Base-by-base conservation (phyloP, 441 rosid species). In the Eutrema salsugineum region DNA sequence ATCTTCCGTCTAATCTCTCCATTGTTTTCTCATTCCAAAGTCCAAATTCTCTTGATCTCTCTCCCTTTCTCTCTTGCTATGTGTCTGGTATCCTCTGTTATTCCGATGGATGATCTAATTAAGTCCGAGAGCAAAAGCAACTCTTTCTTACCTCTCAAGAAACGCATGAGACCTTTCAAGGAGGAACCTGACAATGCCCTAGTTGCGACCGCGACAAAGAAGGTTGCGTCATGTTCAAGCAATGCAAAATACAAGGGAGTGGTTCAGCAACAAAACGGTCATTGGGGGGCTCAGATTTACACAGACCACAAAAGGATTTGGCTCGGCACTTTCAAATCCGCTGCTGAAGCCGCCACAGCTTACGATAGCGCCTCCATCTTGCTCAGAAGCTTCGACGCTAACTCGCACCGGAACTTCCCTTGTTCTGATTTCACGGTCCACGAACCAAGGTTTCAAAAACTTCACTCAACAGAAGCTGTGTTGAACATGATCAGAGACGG, bases 231-330 rank as follows among this genome's bases (percentile, higher is more conserved):
- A n/a, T n/a, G n/a, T 32, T 17, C 61, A 11, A 8, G 19, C 62
- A 19, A 6, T 1, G 12, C 16, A 19, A 36, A 36, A 6, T 57
- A 19, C 11, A 57, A 60, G 11, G 91, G 91, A 7, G 85, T 86
- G 9, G 84, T 83, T 33, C 83, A 78, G 1, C 87, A 83, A 22
- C 80, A 73, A 28, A 83, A 81, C 33, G 83, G 87, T 6, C 78
- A 66, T 20, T 83, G 84, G 88, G 91, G 88, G 77, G 44, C 87
- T 2, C 88, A 86, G 43, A 78, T 81, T 12, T 86, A 86, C 40
- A 79, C 83, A 19, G 73, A 84, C 56, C 88, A 80, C 49, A 81
- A 75, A 40, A 65, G 87, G 49, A 79, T 84, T 9, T 86, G 88
- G 87, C 79, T 86, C 3, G 87, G 88, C 2, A 86, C 85, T 28